phyloP scores from a whole-genome alignment of 2,329 filamentous ascomycete genomes.

The Fusarium annulatum region DNA sequence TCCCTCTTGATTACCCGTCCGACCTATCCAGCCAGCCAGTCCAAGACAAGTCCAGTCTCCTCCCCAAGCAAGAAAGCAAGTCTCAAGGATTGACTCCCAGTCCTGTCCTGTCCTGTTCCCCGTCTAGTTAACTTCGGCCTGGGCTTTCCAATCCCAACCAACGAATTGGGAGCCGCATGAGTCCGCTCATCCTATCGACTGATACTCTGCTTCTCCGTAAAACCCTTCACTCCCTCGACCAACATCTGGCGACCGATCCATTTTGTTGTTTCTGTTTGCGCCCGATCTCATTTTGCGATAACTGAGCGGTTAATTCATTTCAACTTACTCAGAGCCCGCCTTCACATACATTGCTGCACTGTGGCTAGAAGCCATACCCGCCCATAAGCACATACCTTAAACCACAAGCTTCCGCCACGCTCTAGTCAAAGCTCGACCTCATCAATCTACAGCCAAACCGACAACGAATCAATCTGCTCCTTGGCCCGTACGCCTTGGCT shows the following conservation, averaged over 20 bases:
- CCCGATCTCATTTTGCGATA: conserved; percentile 20
- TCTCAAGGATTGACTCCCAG: conserved; percentile 38
- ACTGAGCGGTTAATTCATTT: neutral
- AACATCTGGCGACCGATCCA: conserved; percentile 28
- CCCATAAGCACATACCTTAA: conserved; percentile 1
- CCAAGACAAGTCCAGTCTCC: neutral
- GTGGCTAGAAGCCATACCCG: conserved; percentile 11
- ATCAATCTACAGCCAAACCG: conserved; percentile 30
- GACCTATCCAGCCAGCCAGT: neutral
- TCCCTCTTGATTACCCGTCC: conserved; percentile 13
- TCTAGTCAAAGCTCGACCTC: conserved; percentile 38
- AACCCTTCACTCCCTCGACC: conserved; percentile 42
- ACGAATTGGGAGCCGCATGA: conserved; percentile 46
- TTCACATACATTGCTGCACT: conserved; percentile 24
- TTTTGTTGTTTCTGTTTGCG: conserved; percentile 16
- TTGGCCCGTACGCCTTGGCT: conserved; percentile 18
- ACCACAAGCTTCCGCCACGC: conserved; percentile 23
- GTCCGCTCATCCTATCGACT: conserved; percentile 45
- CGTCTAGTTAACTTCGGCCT: conserved; percentile 29
- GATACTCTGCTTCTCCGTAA: conserved; percentile 41
- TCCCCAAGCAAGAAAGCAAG: conserved; percentile 17
- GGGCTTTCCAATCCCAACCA: conserved; percentile 35
- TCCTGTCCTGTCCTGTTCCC: conserved; percentile 36
- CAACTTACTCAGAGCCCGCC: neutral
- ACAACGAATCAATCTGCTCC: conserved; percentile 24